These are phyloP conservation scores for Diddensiella transvaalensis DNA, from an alignment of 805 yeast species.

Conservation along the genomic window DNA sequence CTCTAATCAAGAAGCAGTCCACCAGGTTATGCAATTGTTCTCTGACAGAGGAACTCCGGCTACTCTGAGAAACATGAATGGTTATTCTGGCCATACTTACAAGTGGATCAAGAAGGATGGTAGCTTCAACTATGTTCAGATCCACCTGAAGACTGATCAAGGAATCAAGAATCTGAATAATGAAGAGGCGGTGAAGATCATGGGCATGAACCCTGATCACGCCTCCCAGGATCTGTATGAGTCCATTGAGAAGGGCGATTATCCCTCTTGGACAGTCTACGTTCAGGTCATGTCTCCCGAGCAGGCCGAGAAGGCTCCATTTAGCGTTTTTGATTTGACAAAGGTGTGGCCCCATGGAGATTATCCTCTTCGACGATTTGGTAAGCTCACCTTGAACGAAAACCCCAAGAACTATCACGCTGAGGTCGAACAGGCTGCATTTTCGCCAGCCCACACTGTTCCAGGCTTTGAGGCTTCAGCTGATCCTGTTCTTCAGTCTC, in stretches of 20 bases:
- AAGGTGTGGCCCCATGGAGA: slow-evolving; percentile 57
- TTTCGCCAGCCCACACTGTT: slow-evolving; percentile 68
- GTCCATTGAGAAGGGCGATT: slow-evolving; percentile 46
- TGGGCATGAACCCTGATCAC: slow-evolving; percentile 51
- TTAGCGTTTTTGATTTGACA: slow-evolving; percentile 51
- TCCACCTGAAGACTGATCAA: slow-evolving; percentile 50
- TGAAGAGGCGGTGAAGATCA: slow-evolving; percentile 45
- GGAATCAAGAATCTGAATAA: slow-evolving; percentile 45
- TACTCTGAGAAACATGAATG: slow-evolving; percentile 53
- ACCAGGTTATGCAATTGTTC: slow-evolving; percentile 55
- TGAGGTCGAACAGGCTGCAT: slow-evolving; percentile 56
- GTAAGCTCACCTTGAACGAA: slow-evolving; percentile 50
- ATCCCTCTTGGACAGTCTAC: slow-evolving; percentile 50
- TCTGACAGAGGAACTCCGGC: slow-evolving; percentile 60
- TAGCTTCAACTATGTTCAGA: slow-evolving; percentile 51
- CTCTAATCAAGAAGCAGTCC: slow-evolving; percentile 53
- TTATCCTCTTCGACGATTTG: slow-evolving; percentile 54
- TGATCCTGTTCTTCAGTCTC: slow-evolving; percentile 73
- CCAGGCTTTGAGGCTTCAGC: slow-evolving; percentile 75
- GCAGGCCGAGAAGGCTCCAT: slow-evolving; percentile 49
- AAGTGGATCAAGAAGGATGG: slow-evolving; percentile 53
- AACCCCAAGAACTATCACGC: slow-evolving; percentile 55
- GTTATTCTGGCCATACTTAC: slow-evolving; percentile 63
- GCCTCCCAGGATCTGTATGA: slow-evolving; percentile 43
- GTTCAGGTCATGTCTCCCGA: slow-evolving; percentile 58